Conservation (phyloP, 202 grass and related monocot genomes). For the Carex sylvatica region DNA sequence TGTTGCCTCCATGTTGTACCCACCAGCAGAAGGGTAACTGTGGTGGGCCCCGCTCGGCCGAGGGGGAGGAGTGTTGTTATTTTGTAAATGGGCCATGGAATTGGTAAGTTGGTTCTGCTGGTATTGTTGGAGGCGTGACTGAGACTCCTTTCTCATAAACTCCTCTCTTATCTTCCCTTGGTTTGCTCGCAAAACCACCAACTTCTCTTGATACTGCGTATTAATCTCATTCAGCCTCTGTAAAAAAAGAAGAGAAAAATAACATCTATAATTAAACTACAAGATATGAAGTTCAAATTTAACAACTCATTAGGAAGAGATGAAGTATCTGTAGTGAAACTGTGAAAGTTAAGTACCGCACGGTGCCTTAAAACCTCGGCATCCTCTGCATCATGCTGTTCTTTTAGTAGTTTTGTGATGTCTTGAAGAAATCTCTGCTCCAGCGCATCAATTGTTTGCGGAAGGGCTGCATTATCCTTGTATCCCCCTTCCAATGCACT, state of each 20-base stretch:
- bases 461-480: conserved; percentile 44
- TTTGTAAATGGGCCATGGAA: not conserved
- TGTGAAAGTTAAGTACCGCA: conserved; percentile 44
- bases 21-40: not conserved
- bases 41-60: conserved; percentile 8
- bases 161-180: conserved; percentile 75
- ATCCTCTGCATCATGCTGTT: conserved; percentile 79
- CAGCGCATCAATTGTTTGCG: conserved; percentile 73
- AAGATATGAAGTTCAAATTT: not conserved
- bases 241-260: conserved; percentile 8
- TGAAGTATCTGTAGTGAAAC: conserved; percentile 4
- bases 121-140: conserved; percentile 75
- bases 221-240: conserved; percentile 95
- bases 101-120: conserved; percentile 43
- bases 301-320: not conserved
- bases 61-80: not conserved
- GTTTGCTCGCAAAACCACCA: conserved; percentile 52
- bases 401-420: conserved; percentile 61
- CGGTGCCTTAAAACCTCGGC: conserved; percentile 74
- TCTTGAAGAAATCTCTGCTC: conserved; percentile 89
- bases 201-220: conserved; percentile 66
- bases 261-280: not conserved
- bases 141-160: conserved; percentile 71
- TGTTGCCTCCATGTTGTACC: not conserved
- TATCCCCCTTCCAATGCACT: conserved; percentile 35